Conservation (phyloP, 371 early-diverging fungal species). For the Zancudomyces culisetae region DNA sequence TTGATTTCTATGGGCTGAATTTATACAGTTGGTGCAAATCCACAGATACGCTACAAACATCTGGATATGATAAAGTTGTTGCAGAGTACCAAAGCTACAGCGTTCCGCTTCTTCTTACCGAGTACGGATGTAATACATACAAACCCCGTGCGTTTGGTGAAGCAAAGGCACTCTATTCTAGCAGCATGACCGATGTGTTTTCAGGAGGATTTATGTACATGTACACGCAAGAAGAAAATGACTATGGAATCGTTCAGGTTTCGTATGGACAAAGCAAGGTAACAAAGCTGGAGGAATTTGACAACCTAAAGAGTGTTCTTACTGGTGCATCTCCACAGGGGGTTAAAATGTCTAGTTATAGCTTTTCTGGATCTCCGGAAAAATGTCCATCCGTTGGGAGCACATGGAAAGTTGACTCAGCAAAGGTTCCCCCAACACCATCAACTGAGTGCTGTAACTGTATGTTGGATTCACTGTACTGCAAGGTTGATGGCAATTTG, state of each 20-base stretch:
- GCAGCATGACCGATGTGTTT: constrained; percentile 36
- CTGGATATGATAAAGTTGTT: constrained; percentile 4
- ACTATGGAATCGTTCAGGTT: constrained; percentile 41
- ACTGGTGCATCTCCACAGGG: background rate
- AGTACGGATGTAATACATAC: constrained; percentile 9
- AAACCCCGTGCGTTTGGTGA: constrained; percentile 8
- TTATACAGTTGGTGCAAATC: constrained; percentile 9
- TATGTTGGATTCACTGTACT: background rate
- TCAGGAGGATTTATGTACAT: constrained; percentile 54
- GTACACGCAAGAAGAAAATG: constrained; percentile 40
- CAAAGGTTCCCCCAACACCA: constrained; percentile 44
- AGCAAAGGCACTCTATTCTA: constrained; percentile 31
- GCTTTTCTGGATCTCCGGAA: constrained; percentile 23
- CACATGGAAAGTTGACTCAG: constrained; percentile 36
- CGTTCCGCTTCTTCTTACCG: constrained; percentile 10
- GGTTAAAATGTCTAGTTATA: background rate
- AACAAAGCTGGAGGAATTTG: constrained; percentile 4
- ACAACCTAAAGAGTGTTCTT: constrained; percentile 5
- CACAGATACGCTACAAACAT: background rate
- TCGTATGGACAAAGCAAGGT: background rate
- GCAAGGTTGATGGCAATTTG: constrained; percentile 7
- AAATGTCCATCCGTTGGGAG: constrained; percentile 31
- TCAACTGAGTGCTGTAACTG: background rate
- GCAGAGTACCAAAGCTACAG: background rate
- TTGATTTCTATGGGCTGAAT: constrained; percentile 39